Base-by-base conservation (phyloP, 371 early-diverging fungal species). In the Mucor sp. region DNA sequence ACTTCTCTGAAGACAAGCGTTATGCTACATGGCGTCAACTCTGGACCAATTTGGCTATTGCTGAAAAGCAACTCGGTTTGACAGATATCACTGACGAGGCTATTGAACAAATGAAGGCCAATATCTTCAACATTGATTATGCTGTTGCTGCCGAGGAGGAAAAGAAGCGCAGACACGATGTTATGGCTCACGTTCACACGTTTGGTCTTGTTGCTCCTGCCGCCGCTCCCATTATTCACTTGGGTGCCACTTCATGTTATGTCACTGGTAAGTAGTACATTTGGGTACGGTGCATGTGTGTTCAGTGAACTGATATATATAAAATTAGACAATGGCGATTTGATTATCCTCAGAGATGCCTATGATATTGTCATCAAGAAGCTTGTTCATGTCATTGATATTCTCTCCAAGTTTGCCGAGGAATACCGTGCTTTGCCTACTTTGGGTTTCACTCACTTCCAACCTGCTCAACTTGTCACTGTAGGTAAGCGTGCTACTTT, bases 111-210 rank as follows among this genome's bases (percentile, higher is more conserved):
- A 97, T 99, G 63, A 82, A 91, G 72, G 89, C 85, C 60, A 90
- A 97, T 81, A 65, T 97, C 59, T 82, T 79, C 72, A 88, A 94
- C 73, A 96, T 97, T 76, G 98, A 99, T 84, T 99, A 94, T 74
- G 85, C 71, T 41, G 72, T 95, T 62, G 97, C 96, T 60, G 93
- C 91, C 58, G 93, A 83, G 39, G 98, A 99, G 79, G 99, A 99
- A 79, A 92, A 93, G 88, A 88, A 89, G 69, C 89, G 97, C 48
- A 89, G 98, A 43, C 99, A 99, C 83, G 99, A 99, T 79, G 99
- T 99, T 35, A 99, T 99, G 98, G 97, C 96, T 27, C 96, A 96
- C 66, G 95, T 95, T n/a, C 97, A 97, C 77, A 92, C 97, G 7
- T 99, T 95, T 84, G 97, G 97, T 35, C 81, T 93, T 7, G 95